Evolutionary conservation across 306 rosid genomes (phyloP).

Genomic region (Prunus fruticosa): DNA sequence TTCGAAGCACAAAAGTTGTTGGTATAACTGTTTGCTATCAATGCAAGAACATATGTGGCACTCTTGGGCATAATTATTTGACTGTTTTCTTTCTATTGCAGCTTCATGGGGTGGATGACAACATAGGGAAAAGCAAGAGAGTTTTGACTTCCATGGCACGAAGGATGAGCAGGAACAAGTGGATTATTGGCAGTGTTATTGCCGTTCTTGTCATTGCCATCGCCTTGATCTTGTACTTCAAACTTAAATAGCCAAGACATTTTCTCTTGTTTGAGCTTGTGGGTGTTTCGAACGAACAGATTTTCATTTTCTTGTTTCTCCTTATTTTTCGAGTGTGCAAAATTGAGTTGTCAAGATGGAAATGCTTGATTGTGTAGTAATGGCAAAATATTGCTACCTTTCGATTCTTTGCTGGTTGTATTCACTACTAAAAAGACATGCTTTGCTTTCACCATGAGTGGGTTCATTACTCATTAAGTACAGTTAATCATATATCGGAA

Average conservation of each 20-base stretch:
- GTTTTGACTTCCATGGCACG: slow-evolving; percentile 68
- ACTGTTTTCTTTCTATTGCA: slow-evolving; percentile 37
- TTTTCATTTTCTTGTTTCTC: slow-evolving; percentile 4
- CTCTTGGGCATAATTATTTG: neutral
- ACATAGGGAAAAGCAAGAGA: slow-evolving; percentile 82
- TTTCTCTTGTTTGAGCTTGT: slow-evolving; percentile 25
- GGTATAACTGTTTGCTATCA: neutral
- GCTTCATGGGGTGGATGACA: slow-evolving; percentile 94
- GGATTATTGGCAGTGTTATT: slow-evolving; percentile 58
- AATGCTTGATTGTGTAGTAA: slow-evolving; percentile 37
- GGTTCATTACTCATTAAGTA: neutral
- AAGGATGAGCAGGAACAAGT: slow-evolving; percentile 85
- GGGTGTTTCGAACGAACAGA: slow-evolving; percentile 16
- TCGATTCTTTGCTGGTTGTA: slow-evolving; percentile 21
- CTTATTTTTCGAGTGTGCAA: slow-evolving; percentile 27
- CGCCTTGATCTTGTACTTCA: slow-evolving; percentile 69
- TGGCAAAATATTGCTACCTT: slow-evolving; percentile 16
- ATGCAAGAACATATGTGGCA: neutral
- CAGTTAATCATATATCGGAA: neutral
- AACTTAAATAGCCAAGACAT: slow-evolving; percentile 50
- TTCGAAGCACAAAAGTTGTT: neutral
- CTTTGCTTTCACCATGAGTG: neutral
- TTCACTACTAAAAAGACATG: neutral
- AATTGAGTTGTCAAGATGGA: slow-evolving; percentile 41
- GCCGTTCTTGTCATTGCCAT: slow-evolving; percentile 64